phyloP scores from a whole-genome alignment of 768 basidiomycete genomes.

The Phanerodontia chrysosporium region DNA sequence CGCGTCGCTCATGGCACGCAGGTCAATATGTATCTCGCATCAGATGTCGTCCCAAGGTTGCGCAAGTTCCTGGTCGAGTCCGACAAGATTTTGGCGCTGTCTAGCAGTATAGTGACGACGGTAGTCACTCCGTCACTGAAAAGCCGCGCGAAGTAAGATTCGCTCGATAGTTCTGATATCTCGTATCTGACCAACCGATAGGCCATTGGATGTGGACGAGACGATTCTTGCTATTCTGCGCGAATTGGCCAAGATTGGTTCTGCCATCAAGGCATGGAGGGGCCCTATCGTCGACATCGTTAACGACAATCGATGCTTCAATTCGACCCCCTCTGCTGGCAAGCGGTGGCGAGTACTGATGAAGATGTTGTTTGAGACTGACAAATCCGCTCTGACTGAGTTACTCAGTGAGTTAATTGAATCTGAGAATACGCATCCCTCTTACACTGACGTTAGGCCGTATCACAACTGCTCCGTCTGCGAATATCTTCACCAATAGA shows the following conservation, averaged over 20 bases:
- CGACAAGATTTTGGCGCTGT: conserved; percentile 76
- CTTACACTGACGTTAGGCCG: conserved; percentile 45
- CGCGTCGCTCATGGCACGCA: conserved; percentile 25
- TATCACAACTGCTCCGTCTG: conserved; percentile 81
- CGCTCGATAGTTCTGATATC: not conserved
- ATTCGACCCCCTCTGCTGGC: conserved; percentile 53
- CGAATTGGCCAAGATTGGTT: conserved; percentile 76
- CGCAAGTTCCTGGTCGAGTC: conserved; percentile 78
- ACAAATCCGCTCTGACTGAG: conserved; percentile 83
- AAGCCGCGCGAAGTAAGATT: conserved; percentile 61
- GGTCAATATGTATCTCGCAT: conserved; percentile 71
- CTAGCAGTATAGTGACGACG: conserved; percentile 81
- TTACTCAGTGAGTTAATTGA: conserved; percentile 56
- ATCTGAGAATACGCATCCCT: conserved; percentile 12
- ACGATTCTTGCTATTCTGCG: conserved; percentile 62
- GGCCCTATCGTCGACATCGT: conserved; percentile 75
- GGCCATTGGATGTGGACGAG: conserved; percentile 76
- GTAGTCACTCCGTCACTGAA: conserved; percentile 79
- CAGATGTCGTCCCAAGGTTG: conserved; percentile 64
- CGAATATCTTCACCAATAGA: conserved; percentile 93
- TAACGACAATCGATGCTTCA: conserved; percentile 86
- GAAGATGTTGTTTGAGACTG: conserved; percentile 75
- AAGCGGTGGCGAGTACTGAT: conserved; percentile 74
- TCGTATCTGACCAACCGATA: conserved; percentile 21
- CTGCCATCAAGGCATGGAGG: conserved; percentile 82